Evolutionary conservation across 1,284 basidiomycete genomes (phyloP), one percentile per base, ranked within the genome.

Genomic region (Rhodotorula sp.): DNA sequence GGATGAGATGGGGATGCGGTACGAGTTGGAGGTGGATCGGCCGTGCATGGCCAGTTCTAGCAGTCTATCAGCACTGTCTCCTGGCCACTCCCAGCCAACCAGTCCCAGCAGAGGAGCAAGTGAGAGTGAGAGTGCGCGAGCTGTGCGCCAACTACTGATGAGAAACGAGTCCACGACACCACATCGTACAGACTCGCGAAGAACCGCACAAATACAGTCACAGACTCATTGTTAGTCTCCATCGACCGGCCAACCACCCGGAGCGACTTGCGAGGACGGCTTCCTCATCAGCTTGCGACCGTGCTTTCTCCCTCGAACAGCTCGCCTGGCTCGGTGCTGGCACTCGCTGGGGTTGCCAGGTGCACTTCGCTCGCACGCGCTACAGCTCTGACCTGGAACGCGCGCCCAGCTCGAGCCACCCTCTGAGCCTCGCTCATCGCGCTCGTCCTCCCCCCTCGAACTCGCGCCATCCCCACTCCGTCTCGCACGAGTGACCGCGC

Each of bases 361-460:
- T 44, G 39, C 39, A 44, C 39, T 15, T 44, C 39, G 19, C 39
- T 44, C 39, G 39, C 39, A 44, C 39, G 3, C 39, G 39, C 39
- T 44, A n/a, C n/a, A n/a, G 39, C 39, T 17, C 11, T 44, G 58
- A 62, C 58, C 62, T 59, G 61, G 67, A 62, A 62, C 62, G n/a
- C 29, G 13, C 44, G 4, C 27, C 20, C n/a, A 32, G 6, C 13
- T 24, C 39, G 54, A 10, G n/a, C 49, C 52, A 8, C 30, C 27
- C 30, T 27, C 49, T 9, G 0, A 20, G 20, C 49, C 29, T 9
- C 27, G 24, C n/a, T 10, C 22, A 34, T 22, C 57, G 39, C 39
- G 39, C 39, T 44, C 29, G 15, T 11, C 30, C 29, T 34, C 39
- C 15, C 11, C 19, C n/a, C 44, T 20, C 57, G 29, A 9, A 17